Evolutionary conservation across 768 basidiomycete genomes (phyloP).

Genomic region (Candolleomyces efflorescens): DNA sequence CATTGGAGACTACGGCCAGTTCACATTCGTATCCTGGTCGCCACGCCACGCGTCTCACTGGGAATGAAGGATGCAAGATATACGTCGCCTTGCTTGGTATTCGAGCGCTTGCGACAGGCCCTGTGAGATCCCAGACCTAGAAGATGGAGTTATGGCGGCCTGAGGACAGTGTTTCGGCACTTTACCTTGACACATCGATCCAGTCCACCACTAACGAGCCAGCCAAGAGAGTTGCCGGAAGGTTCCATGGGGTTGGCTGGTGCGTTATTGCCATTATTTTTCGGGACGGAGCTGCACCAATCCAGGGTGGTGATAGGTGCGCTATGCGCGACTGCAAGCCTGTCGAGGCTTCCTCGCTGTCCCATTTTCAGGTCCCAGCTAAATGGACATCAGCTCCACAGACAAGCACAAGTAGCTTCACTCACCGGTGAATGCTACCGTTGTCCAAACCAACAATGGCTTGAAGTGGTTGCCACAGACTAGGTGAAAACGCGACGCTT

Average conservation of each 20-base stretch:
- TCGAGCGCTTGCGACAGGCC: slow-evolving; percentile 37
- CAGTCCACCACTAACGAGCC: slow-evolving; percentile 77
- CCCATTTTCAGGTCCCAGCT: slow-evolving; percentile 83
- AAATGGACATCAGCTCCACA: slow-evolving; percentile 1
- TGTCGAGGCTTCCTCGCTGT: slow-evolving; percentile 67
- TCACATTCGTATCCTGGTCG: slow-evolving; percentile 75
- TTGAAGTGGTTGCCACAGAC: slow-evolving; percentile 59
- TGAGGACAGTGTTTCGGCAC: neutral
- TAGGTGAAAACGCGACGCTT: slow-evolving; percentile 67
- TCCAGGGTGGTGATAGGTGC: slow-evolving; percentile 70
- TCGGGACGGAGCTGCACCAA: slow-evolving; percentile 42
- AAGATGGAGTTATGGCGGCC: neutral
- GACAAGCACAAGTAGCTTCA: neutral
- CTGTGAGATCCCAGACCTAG: slow-evolving; percentile 70
- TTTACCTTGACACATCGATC: slow-evolving; percentile 77
- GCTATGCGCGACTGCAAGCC: slow-evolving; percentile 68
- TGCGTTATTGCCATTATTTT: slow-evolving; percentile 2
- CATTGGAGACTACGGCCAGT: slow-evolving; percentile 68
- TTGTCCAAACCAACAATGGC: slow-evolving; percentile 67
- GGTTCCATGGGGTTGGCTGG: slow-evolving; percentile 17
- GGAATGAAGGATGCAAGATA: slow-evolving; percentile 69
- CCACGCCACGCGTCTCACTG: slow-evolving; percentile 72
- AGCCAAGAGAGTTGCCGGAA: slow-evolving; percentile 44
- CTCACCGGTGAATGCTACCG: slow-evolving; percentile 62
- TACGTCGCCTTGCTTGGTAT: slow-evolving; percentile 65